Evolutionary conservation across 1,284 basidiomycete species (phyloP).

Genomic region (Grifola frondosa): DNA sequence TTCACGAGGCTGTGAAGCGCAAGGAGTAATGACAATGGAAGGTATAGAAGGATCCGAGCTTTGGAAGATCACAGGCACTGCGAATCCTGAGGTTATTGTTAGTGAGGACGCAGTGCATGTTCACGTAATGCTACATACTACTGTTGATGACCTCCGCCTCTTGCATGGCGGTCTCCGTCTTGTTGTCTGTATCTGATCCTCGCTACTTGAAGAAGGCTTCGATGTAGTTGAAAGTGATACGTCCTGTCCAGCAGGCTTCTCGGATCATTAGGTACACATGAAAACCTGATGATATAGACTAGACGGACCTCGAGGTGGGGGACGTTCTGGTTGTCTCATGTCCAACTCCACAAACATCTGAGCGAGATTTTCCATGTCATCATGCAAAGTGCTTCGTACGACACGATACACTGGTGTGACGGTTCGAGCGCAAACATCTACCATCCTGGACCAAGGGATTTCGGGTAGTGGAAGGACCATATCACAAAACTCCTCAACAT

Average conservation of each 20-base stretch:
- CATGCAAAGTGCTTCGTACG: constrained; percentile 21
- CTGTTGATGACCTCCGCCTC: constrained; percentile 15
- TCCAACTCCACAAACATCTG: constrained; percentile 29
- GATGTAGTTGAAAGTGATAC: constrained; percentile 13
- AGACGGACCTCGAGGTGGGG: too few relatives aligned
- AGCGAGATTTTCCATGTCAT: constrained; percentile 31
- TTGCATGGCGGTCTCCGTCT: constrained; percentile 8
- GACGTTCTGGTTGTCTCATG: too few relatives aligned
- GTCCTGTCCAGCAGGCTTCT: constrained; percentile 15
- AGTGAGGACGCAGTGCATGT: neutral
- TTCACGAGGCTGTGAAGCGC: constrained; percentile 38
- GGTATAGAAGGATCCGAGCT: constrained; percentile 41
- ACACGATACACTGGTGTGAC: constrained; percentile 27
- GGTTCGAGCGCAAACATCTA: constrained; percentile 27
- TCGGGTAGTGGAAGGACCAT: constrained; percentile 24
- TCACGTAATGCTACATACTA: constrained; percentile 6
- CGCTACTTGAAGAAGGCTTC: constrained; percentile 3
- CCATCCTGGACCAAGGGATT: constrained; percentile 27
- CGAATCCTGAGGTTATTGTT: too few relatives aligned
- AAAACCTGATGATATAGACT: too few relatives aligned
- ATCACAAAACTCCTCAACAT: constrained; percentile 26
- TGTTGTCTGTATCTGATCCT: constrained; percentile 1
- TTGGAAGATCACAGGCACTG: constrained; percentile 22
- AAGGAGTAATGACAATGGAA: constrained; percentile 51
- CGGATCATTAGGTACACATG: neutral